These are phyloP conservation scores for Penicillium coffeae DNA, from an alignment of 495 filamentous ascomycete genomes.

Conservation along the genomic window DNA sequence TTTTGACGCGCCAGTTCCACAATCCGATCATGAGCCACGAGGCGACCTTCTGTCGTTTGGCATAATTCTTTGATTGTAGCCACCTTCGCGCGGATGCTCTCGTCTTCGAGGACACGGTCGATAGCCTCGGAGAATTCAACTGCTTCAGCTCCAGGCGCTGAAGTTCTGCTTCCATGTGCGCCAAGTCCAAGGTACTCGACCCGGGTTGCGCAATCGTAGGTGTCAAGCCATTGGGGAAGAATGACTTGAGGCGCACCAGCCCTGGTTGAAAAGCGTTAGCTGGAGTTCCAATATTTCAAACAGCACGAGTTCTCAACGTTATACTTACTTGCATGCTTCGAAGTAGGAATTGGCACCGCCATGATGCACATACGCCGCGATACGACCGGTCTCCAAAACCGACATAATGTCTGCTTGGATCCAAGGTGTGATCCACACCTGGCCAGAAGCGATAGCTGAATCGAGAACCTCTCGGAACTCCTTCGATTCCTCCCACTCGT, in stretches of 20 bases:
- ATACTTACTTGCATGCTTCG: constrained; percentile 48
- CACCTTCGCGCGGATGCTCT: constrained; percentile 11
- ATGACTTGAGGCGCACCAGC: constrained; percentile 48
- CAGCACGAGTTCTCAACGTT: not conserved
- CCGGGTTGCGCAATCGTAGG: constrained; percentile 45
- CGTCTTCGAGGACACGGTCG: constrained; percentile 24
- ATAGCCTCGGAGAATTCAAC: constrained; percentile 30
- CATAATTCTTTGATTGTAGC: constrained; percentile 16
- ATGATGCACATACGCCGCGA: constrained; percentile 50
- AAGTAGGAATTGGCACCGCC: constrained; percentile 52
- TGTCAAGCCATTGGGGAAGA: constrained; percentile 49
- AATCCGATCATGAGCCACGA: constrained; percentile 22
- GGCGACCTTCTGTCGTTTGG: constrained; percentile 14
- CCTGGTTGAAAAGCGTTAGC: constrained; percentile 17
- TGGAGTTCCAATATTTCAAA: not conserved
- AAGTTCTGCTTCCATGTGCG: constrained; percentile 38
- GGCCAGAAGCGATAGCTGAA: constrained; percentile 15
- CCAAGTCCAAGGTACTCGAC: constrained; percentile 49
- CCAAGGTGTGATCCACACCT: constrained; percentile 36
- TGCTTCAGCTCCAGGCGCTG: constrained; percentile 29
- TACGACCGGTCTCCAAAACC: constrained; percentile 40
- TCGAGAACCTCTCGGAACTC: constrained; percentile 13
- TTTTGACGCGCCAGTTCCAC: constrained; percentile 12
- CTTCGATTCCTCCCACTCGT: constrained; percentile 18
- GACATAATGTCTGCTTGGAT: constrained; percentile 44